Conservation (phyloP, 2,329 filamentous ascomycete species). For the Macroventuria anomochaeta region DNA sequence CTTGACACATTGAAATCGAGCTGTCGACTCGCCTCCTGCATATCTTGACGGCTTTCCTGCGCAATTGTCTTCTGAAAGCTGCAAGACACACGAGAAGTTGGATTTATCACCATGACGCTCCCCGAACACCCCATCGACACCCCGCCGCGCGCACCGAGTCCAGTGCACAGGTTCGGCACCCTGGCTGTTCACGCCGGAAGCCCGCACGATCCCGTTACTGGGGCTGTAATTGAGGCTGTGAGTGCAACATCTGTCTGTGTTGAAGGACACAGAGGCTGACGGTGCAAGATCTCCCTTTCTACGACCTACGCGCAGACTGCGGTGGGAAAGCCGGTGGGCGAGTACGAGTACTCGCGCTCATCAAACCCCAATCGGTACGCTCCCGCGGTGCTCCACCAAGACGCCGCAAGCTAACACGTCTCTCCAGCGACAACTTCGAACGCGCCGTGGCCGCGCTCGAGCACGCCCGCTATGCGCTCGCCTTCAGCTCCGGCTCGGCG, state of each 20-base stretch:
- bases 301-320: conserved; percentile 94
- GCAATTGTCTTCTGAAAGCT: background rate
- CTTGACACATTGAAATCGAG: conserved; percentile 20
- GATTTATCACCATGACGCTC: conserved; percentile 44
- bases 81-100: background rate
- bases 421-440: conserved; percentile 82
- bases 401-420: conserved; percentile 18
- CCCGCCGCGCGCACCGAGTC: conserved; percentile 74
- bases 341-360: conserved; percentile 91
- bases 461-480: conserved; percentile 88
- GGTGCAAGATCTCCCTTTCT: conserved; percentile 79
- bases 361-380: conserved; percentile 83
- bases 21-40: conserved; percentile 5
- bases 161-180: conserved; percentile 84
- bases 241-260: conserved; percentile 24
- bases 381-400: background rate
- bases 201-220: conserved; percentile 87
- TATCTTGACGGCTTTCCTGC: conserved; percentile 1
- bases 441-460: conserved; percentile 88
- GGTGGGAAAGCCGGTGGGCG: conserved; percentile 85
- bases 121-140: conserved; percentile 69
- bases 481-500: conserved; percentile 92
- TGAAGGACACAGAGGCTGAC: conserved; percentile 11
- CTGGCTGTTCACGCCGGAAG: conserved; percentile 93
- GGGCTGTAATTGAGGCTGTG: conserved; percentile 89